Evolutionary conservation across 208 protist species (phyloP), one percentile per base, ranked within the genome.

Genomic region (Leishmania gerbilli): DNA sequence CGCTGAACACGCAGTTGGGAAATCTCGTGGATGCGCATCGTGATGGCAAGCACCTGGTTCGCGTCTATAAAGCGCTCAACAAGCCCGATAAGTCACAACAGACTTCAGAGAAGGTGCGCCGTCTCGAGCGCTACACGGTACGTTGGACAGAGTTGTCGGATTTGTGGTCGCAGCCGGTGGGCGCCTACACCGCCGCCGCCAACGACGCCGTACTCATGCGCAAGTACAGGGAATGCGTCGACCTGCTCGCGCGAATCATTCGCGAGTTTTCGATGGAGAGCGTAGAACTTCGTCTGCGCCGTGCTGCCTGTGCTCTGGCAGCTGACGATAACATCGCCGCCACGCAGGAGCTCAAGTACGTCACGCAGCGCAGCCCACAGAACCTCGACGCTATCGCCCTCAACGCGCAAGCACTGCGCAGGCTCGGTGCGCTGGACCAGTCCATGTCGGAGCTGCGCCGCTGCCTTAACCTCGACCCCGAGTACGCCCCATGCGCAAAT

Each of bases 401-500:
- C 27, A 93, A 90, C 74, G 96, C 96, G 3, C 83, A 88, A 72
- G 91, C 91, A 13, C 84, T 97, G 75, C 91, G 93, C 5, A 81
- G 84, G 6, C 67, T 98, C 15, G 96, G 94, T 27, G 91, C 94
- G 1, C 71, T 95, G 19, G 94, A 95, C 19, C 88, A 95, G 75
- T 91, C 94, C 3, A 84, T 87, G 34, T 65, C 74, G 5, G 93
- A 96, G 81, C 77, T 97, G 71, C 90, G 87, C 3, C 88, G 89
- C 69, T 98, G 96, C 77, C 89, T 98, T 19, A 81, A 88, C 3
- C 80, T 98, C 19, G 95, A 98, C 82, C 96, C 94, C 17, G 94
- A 98, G 88, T 92, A 94, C 84, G 87, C 80, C 0, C 75, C 85
- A 15, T 98, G 96, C 78, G 93, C 94, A 31, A 72, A 24, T 7